Percentiles rank a stretch among this genome's conserved stretches.
phyloP scores from a whole-genome alignment of 2,329 filamentous ascomycete genomes.

The Calcarisporium arbuscula region DNA sequence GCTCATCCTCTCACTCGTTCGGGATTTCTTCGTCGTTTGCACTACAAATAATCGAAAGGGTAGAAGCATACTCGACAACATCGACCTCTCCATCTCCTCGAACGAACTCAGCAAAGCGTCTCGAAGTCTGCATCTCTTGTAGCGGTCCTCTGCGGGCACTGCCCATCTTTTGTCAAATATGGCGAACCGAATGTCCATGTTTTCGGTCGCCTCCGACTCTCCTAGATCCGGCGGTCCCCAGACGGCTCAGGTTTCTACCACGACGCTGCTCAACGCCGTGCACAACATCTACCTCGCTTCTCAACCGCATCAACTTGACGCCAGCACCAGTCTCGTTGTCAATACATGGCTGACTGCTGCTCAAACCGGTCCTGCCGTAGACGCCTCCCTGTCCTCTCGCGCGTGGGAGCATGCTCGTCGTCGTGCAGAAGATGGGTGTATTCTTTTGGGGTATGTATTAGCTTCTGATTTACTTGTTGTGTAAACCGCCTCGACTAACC shows the following conservation, averaged over 20 bases:
- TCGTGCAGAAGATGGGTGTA: conserved; percentile 90
- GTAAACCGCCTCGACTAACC: conserved; percentile 12
- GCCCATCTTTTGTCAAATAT: conserved; percentile 30
- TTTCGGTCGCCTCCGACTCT: conserved; percentile 60
- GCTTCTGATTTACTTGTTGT: not conserved
- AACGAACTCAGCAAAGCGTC: too few species aligned
- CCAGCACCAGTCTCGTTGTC: conserved; percentile 84
- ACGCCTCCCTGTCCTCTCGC: conserved; percentile 67
- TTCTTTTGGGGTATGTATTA: conserved; percentile 71
- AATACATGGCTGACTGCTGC: conserved; percentile 90
- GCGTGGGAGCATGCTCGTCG: conserved; percentile 96
- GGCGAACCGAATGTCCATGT: conserved; percentile 63
- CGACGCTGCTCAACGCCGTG: conserved; percentile 83
- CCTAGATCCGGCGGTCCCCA: conserved; percentile 58
- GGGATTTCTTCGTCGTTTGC: too few species aligned
- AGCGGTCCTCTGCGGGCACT: conserved; percentile 34
- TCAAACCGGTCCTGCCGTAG: conserved; percentile 67
- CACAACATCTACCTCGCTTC: conserved; percentile 82
- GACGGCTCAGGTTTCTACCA: conserved; percentile 80
- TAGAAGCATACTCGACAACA: too few species aligned
- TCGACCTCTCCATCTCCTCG: too few species aligned
- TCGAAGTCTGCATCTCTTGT: too few species aligned
- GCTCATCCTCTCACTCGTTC: too few species aligned
- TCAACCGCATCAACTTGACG: conserved; percentile 80
- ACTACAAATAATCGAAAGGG: too few species aligned